Evolutionary conservation across 169 alveolate species (phyloP), one percentile per base, ranked within the genome.

Genomic region (Plasmodium relictum): DNA sequence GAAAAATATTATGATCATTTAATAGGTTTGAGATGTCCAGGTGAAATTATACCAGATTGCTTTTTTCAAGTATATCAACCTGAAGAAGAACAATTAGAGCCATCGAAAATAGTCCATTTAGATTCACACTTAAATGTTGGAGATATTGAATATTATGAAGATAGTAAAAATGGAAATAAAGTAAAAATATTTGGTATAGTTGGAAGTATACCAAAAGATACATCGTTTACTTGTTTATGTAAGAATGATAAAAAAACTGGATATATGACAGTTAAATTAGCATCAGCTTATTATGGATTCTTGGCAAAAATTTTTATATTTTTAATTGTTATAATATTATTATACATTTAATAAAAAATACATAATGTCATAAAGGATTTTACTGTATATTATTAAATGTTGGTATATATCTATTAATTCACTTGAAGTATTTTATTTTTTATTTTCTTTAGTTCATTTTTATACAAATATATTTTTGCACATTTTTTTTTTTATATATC

Each of bases 101-200:
- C 89, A 16, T 76, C 89, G 24, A 65, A 76, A 48, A 62, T 63
- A 26, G 74, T 65, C 31, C 62, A 76, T 31, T 58, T 76, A 50
- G 89, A 76, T 76, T 42, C 89, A 63, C 89, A 76, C 42, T 10
- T 76, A 48, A 76, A 76, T 48, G 65, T 63, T 9, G 89, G 89
- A 39, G 44, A 76, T 63, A 69, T 76, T 45, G 89, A 76, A 76
- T 76, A 76, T 65, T 76, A 20, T 76, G 71, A 76, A 39, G 89
- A 76, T 18, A 37, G 2, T 39, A 26, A 76, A 5, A 76, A 39
- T 22, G 74, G 39, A 14, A 50, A 76, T 76, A 65, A 52, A 7
- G 41, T 76, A 10, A 76, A 65, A 39, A 42, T 76, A 24, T 63
- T 76, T 65, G 74, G 65, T 22, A 50, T 76, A 42, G 76, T 76